Base-by-base conservation (phyloP, 768 basidiomycete genomes). In the Rossbeevera mucosa region DNA sequence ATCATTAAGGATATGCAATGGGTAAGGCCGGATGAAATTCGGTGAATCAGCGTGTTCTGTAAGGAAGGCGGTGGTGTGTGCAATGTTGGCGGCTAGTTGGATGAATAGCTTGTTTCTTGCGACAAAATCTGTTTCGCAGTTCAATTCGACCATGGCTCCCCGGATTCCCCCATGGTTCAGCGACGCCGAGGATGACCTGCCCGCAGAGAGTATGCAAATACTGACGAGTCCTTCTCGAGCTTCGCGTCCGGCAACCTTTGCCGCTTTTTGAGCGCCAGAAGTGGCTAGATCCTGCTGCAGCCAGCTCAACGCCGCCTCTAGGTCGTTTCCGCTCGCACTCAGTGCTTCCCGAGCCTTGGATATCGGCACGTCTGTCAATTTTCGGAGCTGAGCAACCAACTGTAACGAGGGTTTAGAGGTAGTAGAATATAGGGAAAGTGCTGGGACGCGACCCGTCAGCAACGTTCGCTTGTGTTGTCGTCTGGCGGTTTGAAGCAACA, bases 111-210 rank as follows among this genome's bases (percentile, higher is more conserved):
- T 81, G 61, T 91, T 94, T 57, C 90, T 74, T 21, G 85, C 91
- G 25, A 98, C 94, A 65, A 96, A 98, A 72, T 98, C 94, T 48
- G 94, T 96, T 73, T 98, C 94, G 73, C 94, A 97, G 60, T 91
- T 91, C 55, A 96, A 75, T 69, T 98, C 94, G 51, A 97, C 74
- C 80, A 96, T 88, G 18, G 87, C 84, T 11, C 88, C 92, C 31
- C 90, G 81, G 30, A 89, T 70, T 33, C 80, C 76, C 1, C 76
- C 77, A 18, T 67, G 67, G 7, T 70, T 68, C 31, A 58, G n/a
- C 9, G 11, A 56, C 31, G 63, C 72, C 11, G 62, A 66, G 29
- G 71, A 57, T 16, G 75, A 76, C 20, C 72, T 71, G 14, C 86
- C 89, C 13, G 78, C 73, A 16, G 88, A 83, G 21, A 95, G 77